Base-by-base conservation (phyloP, 2,329 filamentous ascomycete species). In the Aspergillus hiratsukae region DNA sequence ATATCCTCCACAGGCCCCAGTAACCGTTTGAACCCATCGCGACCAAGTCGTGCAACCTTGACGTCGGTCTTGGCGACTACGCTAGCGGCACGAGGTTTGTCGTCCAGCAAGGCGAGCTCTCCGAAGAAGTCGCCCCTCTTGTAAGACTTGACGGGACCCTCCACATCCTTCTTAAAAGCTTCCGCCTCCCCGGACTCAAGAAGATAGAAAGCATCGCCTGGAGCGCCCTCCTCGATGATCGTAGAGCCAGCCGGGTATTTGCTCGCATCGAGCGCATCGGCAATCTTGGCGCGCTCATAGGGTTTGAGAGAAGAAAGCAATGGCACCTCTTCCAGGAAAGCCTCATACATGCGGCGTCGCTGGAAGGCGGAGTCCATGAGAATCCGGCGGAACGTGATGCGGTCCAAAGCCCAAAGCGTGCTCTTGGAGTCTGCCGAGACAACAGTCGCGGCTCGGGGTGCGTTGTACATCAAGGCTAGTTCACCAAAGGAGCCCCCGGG, bases 331-430 rank as follows among this genome's bases (percentile, higher is more conserved):
- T 96, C 92, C 23, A 99, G 81, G 80, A 99, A 97, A 65, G 87
- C 90, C 77, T 99, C 94, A 76, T 97, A 97, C 87, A 97, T 93
- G 68, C 93, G 89, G 66, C 94, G 87, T 55, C 93, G 89, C 66
- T 95, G 90, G 78, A 97, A 97, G 3, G 94, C 96, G 41, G 90
- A 95, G 77, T 97, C 93, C 92, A 99, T 97, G 60, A 99, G 82
- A 62, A 99, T 97, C 59, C 94, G 90, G 66, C 94, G 91, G 82
- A 99, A 99, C 9, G 94, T 99, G 61, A 97, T 83, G 53, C 94
- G 90, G 72, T 99, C 94, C 51, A 99, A 81, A 21, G 91, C 91
- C 94, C 94, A 99, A 9, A 99, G 82, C 3, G 88, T 92, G 68
- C 89, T 92, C 35, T 83, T 78, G 3, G 87, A 73, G 67, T 95